Evolutionary conservation across 768 basidiomycete genomes (phyloP).

Genomic region (Mycena epipterygia): DNA sequence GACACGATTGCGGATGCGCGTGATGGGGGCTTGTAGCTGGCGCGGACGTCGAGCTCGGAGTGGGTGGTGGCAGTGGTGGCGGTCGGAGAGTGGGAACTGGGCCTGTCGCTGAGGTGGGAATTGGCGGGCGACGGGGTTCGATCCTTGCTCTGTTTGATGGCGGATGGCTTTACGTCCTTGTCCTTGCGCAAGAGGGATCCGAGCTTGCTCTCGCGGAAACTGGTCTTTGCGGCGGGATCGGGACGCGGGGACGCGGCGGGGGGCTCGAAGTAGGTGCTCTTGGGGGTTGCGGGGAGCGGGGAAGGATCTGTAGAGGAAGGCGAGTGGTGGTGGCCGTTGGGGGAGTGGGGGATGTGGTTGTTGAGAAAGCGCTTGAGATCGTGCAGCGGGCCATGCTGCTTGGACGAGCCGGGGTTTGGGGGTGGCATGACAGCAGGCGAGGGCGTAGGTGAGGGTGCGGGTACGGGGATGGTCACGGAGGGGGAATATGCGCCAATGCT

Average conservation of each 20-base stretch:
- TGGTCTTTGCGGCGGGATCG: slow-evolving; percentile 6
- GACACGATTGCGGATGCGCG: slow-evolving; percentile 37
- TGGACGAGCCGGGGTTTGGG: slow-evolving; percentile 29
- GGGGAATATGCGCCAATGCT: slow-evolving; percentile 43
- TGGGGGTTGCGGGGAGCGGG: slow-evolving; percentile 12
- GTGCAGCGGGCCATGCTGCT: slow-evolving; percentile 80
- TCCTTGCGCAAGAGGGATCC: slow-evolving; percentile 47
- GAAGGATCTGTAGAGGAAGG: slow-evolving; percentile 25
- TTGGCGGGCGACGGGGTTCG: slow-evolving; percentile 54
- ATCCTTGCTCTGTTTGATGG: slow-evolving; percentile 60
- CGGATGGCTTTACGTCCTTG: slow-evolving; percentile 35
- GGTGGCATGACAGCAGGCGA: slow-evolving; percentile 39
- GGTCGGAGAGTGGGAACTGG: slow-evolving; percentile 34
- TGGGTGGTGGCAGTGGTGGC: slow-evolving; percentile 34
- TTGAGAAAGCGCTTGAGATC: slow-evolving; percentile 97
- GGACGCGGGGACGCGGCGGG: slow-evolving; percentile 8
- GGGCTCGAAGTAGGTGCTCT: slow-evolving; percentile 25
- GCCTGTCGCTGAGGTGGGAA: slow-evolving; percentile 39
- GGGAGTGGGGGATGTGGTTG: slow-evolving; percentile 83
- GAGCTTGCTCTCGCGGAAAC: slow-evolving; percentile 36
- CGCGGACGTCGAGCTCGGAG: slow-evolving; percentile 40
- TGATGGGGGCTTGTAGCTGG: slow-evolving; percentile 38
- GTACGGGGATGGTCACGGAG: not conserved
- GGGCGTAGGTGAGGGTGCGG: slow-evolving; percentile 10
- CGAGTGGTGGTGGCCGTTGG: slow-evolving; percentile 49